Conservation (phyloP, 192 early-diverging fungal genomes). For the Irineochytrium annulatum region DNA sequence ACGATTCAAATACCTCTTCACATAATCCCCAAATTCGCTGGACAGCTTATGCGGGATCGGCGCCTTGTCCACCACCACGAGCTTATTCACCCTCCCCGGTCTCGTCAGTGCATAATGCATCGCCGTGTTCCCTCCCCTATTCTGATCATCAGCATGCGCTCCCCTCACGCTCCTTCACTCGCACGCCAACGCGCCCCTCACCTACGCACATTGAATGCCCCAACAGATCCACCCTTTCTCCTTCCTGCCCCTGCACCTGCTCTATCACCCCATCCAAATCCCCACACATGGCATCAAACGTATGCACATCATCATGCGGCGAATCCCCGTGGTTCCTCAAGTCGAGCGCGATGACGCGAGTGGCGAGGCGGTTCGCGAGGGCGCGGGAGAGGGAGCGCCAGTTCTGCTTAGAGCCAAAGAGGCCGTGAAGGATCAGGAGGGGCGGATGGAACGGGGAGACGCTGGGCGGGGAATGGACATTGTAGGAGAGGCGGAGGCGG, state of each 20-base stretch:
- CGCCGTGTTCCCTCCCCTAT: conserved; percentile 40
- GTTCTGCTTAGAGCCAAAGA: conserved; percentile 81
- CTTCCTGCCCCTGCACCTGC: conserved; percentile 61
- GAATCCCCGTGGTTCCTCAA: conserved; percentile 94
- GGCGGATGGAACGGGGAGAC: conserved; percentile 11
- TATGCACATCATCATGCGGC: conserved; percentile 60
- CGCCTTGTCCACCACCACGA: conserved; percentile 47
- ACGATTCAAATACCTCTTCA: conserved; percentile 12
- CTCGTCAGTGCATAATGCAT: conserved; percentile 40
- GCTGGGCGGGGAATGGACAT: no score
- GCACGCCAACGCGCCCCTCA: background rate
- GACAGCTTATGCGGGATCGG: conserved; percentile 26
- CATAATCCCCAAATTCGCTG: conserved; percentile 20
- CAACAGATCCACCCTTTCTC: conserved; percentile 59
- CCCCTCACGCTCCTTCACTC: background rate
- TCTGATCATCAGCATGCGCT: background rate
- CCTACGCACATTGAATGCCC: conserved; percentile 81
- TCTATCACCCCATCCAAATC: conserved; percentile 70
- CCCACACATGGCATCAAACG: conserved; percentile 71
- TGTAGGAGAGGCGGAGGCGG: no score
- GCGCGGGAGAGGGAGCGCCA: conserved; percentile 67
- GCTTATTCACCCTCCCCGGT: conserved; percentile 20
- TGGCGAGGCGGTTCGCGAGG: conserved; percentile 56
- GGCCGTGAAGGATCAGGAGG: conserved; percentile 73
- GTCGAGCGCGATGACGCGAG: conserved; percentile 72